A percentile compares a stretch with the other conserved stretches of the same genome.
Conservation (phyloP, 441 rosid species). For the Metrosideros polymorpha region DNA sequence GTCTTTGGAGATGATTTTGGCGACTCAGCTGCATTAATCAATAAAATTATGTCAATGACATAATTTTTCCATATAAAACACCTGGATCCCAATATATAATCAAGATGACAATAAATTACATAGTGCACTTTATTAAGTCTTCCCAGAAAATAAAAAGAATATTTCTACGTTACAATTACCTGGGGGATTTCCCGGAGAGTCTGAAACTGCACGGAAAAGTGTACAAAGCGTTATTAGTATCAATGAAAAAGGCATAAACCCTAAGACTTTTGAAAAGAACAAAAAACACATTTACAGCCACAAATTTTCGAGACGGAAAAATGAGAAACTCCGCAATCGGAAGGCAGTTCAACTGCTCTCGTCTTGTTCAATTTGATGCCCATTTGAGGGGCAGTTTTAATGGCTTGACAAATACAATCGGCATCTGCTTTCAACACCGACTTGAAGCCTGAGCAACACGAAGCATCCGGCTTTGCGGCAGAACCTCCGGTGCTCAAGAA, state of each 20-base stretch:
- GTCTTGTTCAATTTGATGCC: conserved; percentile 22
- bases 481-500: conserved; percentile 4
- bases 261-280: neutral
- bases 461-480: neutral
- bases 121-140: no score
- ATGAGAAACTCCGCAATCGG: conserved; percentile 9
- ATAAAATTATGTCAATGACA: neutral
- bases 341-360: conserved; percentile 8
- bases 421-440: neutral
- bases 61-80: neutral
- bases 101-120: no score
- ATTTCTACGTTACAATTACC: neutral
- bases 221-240: neutral
- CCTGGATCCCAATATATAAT: neutral
- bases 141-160: neutral
- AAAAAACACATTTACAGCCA: neutral
- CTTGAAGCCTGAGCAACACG: conserved; percentile 26
- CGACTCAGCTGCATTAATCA: neutral
- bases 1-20: neutral
- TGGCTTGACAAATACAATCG: conserved; percentile 25
- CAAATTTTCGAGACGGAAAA: conserved; percentile 1
- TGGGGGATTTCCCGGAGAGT: neutral
- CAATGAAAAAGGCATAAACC: neutral
- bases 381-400: conserved; percentile 2
- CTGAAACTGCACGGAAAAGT: neutral